Percentiles rank a stretch among this genome's conserved stretches.
Conservation (phyloP, 1,139 yeast species). For the Neolecta irregularis region DNA sequence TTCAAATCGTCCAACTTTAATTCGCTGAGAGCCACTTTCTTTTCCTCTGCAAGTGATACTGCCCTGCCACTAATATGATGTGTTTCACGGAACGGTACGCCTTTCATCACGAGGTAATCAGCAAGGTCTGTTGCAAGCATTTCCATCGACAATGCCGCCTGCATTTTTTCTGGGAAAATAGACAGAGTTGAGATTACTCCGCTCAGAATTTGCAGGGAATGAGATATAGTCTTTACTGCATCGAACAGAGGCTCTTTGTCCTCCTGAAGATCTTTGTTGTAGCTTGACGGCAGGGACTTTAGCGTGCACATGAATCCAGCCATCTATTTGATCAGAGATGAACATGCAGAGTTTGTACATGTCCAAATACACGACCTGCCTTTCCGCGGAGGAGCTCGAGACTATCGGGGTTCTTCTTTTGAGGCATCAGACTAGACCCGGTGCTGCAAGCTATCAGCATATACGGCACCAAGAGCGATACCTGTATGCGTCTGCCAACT, state of each 20-base stretch:
- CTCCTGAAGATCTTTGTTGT: conserved; percentile 96
- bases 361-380: conserved; percentile 93
- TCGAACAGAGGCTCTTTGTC: conserved; percentile 96
- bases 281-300: conserved; percentile 91
- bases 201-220: conserved; percentile 82
- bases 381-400: conserved; percentile 89
- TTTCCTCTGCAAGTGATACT: conserved; percentile 77
- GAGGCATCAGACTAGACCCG: conserved; percentile 97
- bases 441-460: conserved; percentile 39
- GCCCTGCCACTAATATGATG: conserved; percentile 98
- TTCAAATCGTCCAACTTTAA: conserved; percentile 63
- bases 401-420: conserved; percentile 95
- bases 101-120: conserved; percentile 89
- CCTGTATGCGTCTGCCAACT: conserved; percentile 79
- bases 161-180: conserved; percentile 63
- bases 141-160: conserved; percentile 84
- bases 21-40: conserved; percentile 53
- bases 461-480: not conserved
- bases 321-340: too few species aligned
- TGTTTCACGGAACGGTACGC: conserved; percentile 97
- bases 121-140: conserved; percentile 98
- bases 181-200: conserved; percentile 82
- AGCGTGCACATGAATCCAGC: conserved; percentile 93
- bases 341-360: too few species aligned
- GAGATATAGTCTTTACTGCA: conserved; percentile 76